A percentile compares a stretch with the other conserved stretches of the same genome.
Conservation (phyloP, 805 yeast genomes). For the Candida xyloterini region DNA sequence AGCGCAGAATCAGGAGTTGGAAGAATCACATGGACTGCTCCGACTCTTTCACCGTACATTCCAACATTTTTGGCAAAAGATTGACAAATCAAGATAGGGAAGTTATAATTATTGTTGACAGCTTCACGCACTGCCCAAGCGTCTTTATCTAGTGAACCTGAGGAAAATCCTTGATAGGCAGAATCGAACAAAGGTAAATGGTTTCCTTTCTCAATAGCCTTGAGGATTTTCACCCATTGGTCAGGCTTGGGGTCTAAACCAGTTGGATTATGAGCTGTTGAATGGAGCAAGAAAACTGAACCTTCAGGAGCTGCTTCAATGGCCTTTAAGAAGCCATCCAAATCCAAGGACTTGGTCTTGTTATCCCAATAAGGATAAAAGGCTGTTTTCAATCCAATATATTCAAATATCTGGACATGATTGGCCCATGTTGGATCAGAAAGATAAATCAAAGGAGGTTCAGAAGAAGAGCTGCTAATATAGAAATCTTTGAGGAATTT, state of each 20-base stretch:
- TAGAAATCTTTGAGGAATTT: conserved; percentile 55
- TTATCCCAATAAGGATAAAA: conserved; percentile 86
- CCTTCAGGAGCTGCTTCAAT: conserved; percentile 69
- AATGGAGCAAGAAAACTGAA: conserved; percentile 79
- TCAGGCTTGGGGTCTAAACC: conserved; percentile 87
- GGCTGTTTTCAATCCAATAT: conserved; percentile 63
- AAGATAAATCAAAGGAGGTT: conserved; percentile 53
- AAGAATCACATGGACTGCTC: conserved; percentile 79
- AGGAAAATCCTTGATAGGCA: conserved; percentile 97
- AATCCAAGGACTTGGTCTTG: conserved; percentile 63
- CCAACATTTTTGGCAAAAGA: conserved; percentile 97
- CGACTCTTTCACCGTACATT: conserved; percentile 96
- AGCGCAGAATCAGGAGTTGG: conserved; percentile 42
- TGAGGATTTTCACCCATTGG: conserved; percentile 74
- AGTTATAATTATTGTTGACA: conserved; percentile 43
- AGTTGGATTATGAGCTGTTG: conserved; percentile 98
- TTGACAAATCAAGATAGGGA: conserved; percentile 79
- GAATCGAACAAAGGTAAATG: conserved; percentile 88
- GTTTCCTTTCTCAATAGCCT: conserved; percentile 53
- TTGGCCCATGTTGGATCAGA: conserved; percentile 98
- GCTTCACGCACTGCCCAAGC: conserved; percentile 79
- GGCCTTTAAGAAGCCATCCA: conserved; percentile 62
- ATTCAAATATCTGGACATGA: conserved; percentile 78
- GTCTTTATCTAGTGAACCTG: conserved; percentile 80
- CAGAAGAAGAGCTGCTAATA: conserved; percentile 20